phyloP scores from a whole-genome alignment of 2,329 filamentous ascomycete genomes.

The Pleoardoris graminearum region DNA sequence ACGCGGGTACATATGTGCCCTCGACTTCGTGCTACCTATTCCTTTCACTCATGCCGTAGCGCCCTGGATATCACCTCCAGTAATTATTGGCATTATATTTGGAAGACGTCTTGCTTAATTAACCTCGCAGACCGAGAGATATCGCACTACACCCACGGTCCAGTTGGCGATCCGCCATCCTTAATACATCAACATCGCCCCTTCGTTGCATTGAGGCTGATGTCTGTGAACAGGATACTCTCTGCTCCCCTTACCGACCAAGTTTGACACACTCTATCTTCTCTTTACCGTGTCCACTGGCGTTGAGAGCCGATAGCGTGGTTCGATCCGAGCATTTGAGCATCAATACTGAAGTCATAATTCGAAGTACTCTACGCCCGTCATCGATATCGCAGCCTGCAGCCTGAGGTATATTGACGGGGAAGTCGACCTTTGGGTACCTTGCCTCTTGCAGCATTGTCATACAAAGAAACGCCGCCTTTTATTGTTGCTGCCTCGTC shows the following conservation, averaged over 20 bases:
- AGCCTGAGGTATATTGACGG: background rate
- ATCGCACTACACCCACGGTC: conserved; percentile 29
- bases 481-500: conserved; percentile 8
- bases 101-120: conserved; percentile 25
- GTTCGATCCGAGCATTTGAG: conserved; percentile 16
- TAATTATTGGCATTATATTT: conserved; percentile 38
- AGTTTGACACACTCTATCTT: conserved; percentile 25
- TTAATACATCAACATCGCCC: conserved; percentile 28
- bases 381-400: background rate
- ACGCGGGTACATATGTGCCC: conserved; percentile 28
- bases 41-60: conserved; percentile 33
- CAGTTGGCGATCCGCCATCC: conserved; percentile 29
- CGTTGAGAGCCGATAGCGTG: conserved; percentile 20
- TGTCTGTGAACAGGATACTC: conserved; percentile 19
- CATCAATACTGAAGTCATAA: conserved; percentile 12
- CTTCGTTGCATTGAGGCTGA: conserved; percentile 23
- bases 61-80: conserved; percentile 34
- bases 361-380: background rate
- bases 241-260: conserved; percentile 20
- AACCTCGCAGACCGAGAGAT: conserved; percentile 20
- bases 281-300: conserved; percentile 15
- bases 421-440: background rate
- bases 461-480: conserved; percentile 9
- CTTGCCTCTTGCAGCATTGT: background rate
- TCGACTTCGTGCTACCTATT: conserved; percentile 35